Percentiles rank a stretch among this genome's conserved stretches.
These are phyloP conservation scores for Blepharisma japonicum DNA, from an alignment of 73 alveolate genomes.

Conservation along the genomic window DNA sequence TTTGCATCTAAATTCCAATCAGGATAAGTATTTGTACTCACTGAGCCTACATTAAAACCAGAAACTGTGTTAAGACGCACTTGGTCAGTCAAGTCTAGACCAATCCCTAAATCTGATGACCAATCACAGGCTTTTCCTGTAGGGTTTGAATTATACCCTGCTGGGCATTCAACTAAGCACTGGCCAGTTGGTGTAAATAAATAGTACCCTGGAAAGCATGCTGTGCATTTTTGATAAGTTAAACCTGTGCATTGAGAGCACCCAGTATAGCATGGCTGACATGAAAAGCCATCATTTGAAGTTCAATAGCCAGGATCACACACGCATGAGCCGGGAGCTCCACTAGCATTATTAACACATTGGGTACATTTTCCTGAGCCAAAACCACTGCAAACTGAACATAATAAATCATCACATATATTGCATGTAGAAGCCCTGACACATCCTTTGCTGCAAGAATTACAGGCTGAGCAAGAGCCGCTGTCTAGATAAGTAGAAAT, in stretches of 20 bases:
- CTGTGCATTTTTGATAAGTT: too few species aligned
- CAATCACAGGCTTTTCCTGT: too few species aligned
- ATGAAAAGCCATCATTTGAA: neutral
- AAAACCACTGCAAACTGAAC: neutral
- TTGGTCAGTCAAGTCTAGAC: too few species aligned
- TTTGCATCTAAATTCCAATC: too few species aligned
- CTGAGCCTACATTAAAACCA: too few species aligned
- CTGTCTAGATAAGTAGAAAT: neutral
- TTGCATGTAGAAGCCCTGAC: neutral
- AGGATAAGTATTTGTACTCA: too few species aligned
- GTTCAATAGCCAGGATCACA: neutral
- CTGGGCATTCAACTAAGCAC: too few species aligned
- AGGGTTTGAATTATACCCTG: too few species aligned
- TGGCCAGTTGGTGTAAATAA: too few species aligned
- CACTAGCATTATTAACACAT: neutral
- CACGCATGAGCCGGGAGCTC: neutral
- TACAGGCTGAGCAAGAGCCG: neutral
- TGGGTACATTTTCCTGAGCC: neutral
- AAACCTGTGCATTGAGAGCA: neutral
- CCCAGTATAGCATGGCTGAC: slow-evolving; percentile 4
- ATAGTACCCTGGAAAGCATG: too few species aligned
- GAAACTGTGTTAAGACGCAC: too few species aligned
- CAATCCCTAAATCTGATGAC: too few species aligned
- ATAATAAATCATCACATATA: neutral
- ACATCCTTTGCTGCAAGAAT: neutral